These are phyloP conservation scores for Chaetoscypha palmicola DNA, from an alignment of 2,329 filamentous ascomycete species.

Conservation along the genomic window DNA sequence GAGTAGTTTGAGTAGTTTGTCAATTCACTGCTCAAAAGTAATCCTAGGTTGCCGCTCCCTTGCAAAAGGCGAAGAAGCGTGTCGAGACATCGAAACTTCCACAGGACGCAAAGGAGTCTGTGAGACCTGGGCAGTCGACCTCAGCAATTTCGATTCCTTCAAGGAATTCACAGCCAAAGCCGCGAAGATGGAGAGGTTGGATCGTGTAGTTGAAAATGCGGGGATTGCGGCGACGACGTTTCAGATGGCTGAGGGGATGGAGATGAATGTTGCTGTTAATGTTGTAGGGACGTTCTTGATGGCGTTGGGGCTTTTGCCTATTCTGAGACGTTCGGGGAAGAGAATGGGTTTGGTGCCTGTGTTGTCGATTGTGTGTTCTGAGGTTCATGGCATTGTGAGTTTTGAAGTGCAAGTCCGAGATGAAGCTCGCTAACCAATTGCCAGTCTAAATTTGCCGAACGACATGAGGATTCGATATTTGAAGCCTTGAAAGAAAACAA, in stretches of 20 bases:
- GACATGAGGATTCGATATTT: slow-evolving; percentile 24
- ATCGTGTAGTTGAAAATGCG: slow-evolving; percentile 37
- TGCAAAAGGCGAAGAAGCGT: slow-evolving; percentile 32
- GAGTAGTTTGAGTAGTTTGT: no score
- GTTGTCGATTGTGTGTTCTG: slow-evolving; percentile 30
- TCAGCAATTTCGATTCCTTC: slow-evolving; percentile 16
- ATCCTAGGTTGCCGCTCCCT: slow-evolving; percentile 36
- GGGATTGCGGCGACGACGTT: slow-evolving; percentile 8
- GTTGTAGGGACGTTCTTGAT: slow-evolving; percentile 28
- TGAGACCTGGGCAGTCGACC: slow-evolving; percentile 19
- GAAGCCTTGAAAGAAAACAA: slow-evolving; percentile 12
- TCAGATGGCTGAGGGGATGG: slow-evolving; percentile 16
- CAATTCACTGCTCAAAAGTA: no score
- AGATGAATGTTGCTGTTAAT: slow-evolving; percentile 23
- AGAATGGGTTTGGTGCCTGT: slow-evolving; percentile 19
- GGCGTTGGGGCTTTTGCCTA: slow-evolving; percentile 22
- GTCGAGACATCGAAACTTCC: slow-evolving; percentile 24
- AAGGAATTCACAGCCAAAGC: slow-evolving; percentile 11
- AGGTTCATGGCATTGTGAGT: slow-evolving; percentile 30
- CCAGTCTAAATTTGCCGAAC: slow-evolving; percentile 10
- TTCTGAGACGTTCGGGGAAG: slow-evolving; percentile 19
- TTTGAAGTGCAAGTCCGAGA: slow-evolving; percentile 27
- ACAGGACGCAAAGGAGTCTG: slow-evolving; percentile 2
- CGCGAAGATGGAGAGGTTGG: slow-evolving; percentile 31
- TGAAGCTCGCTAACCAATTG: slow-evolving; percentile 16